These are phyloP conservation scores for Gyromitra esculenta DNA, from an alignment of 2,329 filamentous ascomycete species.

Conservation along the genomic window DNA sequence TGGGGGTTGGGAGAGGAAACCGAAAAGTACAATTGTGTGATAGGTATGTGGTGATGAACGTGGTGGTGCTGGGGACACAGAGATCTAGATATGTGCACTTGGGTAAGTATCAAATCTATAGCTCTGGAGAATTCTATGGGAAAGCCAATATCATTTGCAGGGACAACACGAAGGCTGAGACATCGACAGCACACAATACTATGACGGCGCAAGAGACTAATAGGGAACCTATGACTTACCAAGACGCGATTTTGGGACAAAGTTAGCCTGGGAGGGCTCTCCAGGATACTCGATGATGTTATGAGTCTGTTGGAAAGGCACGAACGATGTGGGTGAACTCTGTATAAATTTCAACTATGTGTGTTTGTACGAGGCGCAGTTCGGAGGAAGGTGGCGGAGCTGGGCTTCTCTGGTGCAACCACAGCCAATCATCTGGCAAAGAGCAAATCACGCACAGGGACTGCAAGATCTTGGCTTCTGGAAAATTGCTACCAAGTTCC, in stretches of 20 bases:
- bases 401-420: neutral
- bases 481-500: conserved; percentile 20
- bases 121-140: conserved; percentile 6
- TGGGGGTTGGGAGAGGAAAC: conserved; percentile 9
- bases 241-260: conserved; percentile 36
- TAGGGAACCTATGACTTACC: conserved; percentile 29
- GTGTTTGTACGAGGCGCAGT: conserved; percentile 28
- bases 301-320: conserved; percentile 30
- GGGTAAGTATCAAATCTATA: conserved; percentile 9
- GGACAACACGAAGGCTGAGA: conserved; percentile 28
- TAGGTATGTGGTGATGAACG: conserved; percentile 2
- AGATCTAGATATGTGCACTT: conserved; percentile 3
- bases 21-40: conserved; percentile 10
- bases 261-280: conserved; percentile 11
- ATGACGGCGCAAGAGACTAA: conserved; percentile 22
- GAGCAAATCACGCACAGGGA: conserved; percentile 4
- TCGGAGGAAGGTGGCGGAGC: neutral
- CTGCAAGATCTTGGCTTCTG: conserved; percentile 19
- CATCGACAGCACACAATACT: conserved; percentile 34
- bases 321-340: conserved; percentile 25
- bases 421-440: conserved; percentile 19
- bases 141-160: conserved; percentile 28
- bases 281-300: conserved; percentile 19
- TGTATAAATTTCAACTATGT: conserved; percentile 38
- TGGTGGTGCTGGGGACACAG: neutral